phyloP scores from a whole-genome alignment of 176 grass and related monocot genomes.

The Bromus sterilis region DNA sequence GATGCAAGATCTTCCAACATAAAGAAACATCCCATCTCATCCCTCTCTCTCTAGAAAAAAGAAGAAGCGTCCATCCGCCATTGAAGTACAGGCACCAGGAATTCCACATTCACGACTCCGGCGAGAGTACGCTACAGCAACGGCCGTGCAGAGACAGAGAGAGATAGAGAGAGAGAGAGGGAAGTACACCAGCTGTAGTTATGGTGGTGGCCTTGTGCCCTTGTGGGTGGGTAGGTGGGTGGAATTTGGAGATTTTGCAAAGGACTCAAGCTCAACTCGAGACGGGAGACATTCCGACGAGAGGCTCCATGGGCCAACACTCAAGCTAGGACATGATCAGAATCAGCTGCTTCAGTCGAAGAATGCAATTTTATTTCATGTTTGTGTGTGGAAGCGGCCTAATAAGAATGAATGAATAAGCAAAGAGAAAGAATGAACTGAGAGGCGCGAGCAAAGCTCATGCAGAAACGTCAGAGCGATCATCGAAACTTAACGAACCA shows the following conservation, averaged over 20 bases:
- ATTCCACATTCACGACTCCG: not conserved
- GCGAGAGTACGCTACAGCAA: not conserved
- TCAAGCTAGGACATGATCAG: not conserved
- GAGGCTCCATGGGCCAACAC: not conserved
- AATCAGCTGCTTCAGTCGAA: not conserved
- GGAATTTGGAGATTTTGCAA: not conserved
- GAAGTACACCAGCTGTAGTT: slow-evolving; percentile 14
- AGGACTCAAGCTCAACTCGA: not conserved
- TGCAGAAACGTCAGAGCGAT: not conserved
- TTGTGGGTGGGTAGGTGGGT: not conserved
- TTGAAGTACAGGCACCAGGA: not conserved
- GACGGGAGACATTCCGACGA: not conserved
- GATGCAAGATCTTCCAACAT: slow-evolving; percentile 28
- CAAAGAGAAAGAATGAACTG: not conserved
- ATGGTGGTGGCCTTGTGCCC: not conserved
- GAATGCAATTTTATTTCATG: not conserved
- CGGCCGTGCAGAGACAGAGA: not conserved
- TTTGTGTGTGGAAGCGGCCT: not conserved
- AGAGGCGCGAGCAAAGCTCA: not conserved
- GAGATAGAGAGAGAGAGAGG: not conserved
- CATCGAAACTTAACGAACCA: slow-evolving; percentile 7
- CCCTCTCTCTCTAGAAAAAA: no score
- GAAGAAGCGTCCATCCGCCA: not conserved
- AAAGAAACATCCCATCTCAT: no score
- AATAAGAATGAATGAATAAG: not conserved